phyloP scores from a whole-genome alignment of 1,284 basidiomycete genomes.

The Pseudozyma hubeiensis region DNA sequence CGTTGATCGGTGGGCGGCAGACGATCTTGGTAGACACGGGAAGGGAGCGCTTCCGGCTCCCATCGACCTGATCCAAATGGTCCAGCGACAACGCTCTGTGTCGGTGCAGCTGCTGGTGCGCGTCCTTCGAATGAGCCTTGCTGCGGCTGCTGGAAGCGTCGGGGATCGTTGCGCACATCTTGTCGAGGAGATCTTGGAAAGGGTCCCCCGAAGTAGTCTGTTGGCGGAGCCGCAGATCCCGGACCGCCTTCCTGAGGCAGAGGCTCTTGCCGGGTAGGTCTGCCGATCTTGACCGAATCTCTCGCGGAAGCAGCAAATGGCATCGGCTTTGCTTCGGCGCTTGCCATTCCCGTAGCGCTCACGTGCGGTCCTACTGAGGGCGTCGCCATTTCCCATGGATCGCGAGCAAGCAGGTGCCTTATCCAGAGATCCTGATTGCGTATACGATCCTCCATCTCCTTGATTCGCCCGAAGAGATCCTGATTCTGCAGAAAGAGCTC shows the following conservation, averaged over 20 bases:
- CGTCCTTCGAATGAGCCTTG: conserved; percentile 20
- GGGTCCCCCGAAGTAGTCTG: conserved; percentile 22
- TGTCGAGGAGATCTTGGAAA: conserved; percentile 1
- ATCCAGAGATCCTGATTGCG: conserved; percentile 50
- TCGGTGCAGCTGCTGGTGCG: conserved; percentile 4
- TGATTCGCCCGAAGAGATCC: conserved; percentile 41
- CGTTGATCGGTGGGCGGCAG: conserved; percentile 12
- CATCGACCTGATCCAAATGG: conserved; percentile 22
- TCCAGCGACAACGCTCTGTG: not conserved
- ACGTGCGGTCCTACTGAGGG: conserved; percentile 21
- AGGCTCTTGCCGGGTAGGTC: conserved; percentile 18
- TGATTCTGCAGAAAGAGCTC: conserved; percentile 52
- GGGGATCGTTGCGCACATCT: conserved; percentile 14
- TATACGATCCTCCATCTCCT: conserved; percentile 47
- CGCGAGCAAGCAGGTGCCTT: conserved; percentile 38
- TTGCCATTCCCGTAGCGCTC: conserved; percentile 9
- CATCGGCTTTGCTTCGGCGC: conserved; percentile 15
- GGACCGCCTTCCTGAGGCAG: conserved; percentile 11
- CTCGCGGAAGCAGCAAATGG: conserved; percentile 7
- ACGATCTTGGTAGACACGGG: conserved; percentile 10
- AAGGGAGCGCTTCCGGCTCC: conserved; percentile 16
- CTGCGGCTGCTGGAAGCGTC: conserved; percentile 12
- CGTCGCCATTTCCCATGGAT: conserved; percentile 22
- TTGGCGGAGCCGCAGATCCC: not conserved
- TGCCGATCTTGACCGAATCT: conserved; percentile 7